Conservation (phyloP, 1,284 basidiomycete species). For the Cutaneotrichosporon curvatum region DNA sequence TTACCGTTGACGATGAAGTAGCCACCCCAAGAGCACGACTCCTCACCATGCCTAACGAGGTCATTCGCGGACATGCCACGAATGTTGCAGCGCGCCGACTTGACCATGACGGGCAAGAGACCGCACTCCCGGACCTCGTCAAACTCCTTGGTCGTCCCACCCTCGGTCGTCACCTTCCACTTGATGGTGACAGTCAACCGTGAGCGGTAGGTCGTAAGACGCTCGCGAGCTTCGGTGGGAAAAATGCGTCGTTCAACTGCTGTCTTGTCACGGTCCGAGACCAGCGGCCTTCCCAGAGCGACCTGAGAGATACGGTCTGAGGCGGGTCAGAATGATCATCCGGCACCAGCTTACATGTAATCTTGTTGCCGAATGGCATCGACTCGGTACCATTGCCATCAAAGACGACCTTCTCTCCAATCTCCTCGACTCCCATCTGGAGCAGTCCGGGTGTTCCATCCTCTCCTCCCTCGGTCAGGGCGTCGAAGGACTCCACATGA, state of each 20-base stretch:
- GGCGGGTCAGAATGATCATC: conserved; percentile 1
- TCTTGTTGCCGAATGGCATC: conserved; percentile 65
- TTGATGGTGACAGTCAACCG: conserved; percentile 83
- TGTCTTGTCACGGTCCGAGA: conserved; percentile 72
- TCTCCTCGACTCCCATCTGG: conserved; percentile 70
- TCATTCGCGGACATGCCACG: conserved; percentile 75
- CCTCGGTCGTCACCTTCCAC: conserved; percentile 72
- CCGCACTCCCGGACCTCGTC: conserved; percentile 82
- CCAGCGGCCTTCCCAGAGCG: conserved; percentile 76
- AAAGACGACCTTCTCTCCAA: conserved; percentile 85
- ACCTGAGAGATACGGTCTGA: conserved; percentile 81
- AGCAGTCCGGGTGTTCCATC: conserved; percentile 73
- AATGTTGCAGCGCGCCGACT: conserved; percentile 93
- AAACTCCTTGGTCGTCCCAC: conserved; percentile 48
- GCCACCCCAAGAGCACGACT: conserved; percentile 96
- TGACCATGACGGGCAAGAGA: conserved; percentile 90
- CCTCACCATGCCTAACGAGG: conserved; percentile 85
- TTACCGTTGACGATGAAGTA: conserved; percentile 99
- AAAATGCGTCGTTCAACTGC: conserved; percentile 73
- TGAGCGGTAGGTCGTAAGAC: conserved; percentile 51
- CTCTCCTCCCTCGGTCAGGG: conserved; percentile 78
- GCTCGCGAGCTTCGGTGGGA: conserved; percentile 68
- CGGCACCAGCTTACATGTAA: conserved; percentile 59
- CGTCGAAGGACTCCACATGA: conserved; percentile 94
- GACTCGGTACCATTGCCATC: conserved; percentile 65